These are phyloP conservation scores for Fusarium citri DNA, from an alignment of 2,329 filamentous ascomycete species.

Conservation along the genomic window DNA sequence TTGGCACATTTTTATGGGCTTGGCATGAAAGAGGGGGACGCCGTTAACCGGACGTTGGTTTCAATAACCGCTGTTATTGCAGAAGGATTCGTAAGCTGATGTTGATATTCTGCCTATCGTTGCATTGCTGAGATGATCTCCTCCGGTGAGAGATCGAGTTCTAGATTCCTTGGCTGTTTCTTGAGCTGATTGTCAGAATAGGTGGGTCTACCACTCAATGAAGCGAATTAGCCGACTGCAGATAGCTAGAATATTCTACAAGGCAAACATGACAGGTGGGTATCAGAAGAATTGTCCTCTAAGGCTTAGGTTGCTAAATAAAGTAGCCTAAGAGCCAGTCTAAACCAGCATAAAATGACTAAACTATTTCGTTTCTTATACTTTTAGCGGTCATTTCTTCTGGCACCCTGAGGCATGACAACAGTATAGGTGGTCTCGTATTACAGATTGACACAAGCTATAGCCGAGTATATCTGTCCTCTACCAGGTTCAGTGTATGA, in stretches of 20 bases:
- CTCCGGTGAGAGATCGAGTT: background rate
- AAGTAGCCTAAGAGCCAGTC: too few species aligned
- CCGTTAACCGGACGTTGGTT: constrained; percentile 2
- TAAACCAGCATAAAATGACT: too few species aligned
- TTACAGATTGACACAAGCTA: background rate
- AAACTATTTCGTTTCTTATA: too few species aligned
- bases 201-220: background rate
- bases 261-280: background rate
- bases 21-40: constrained; percentile 2
- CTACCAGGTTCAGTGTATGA: background rate
- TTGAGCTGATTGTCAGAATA: background rate
- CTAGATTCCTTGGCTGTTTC: background rate
- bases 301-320: too few species aligned
- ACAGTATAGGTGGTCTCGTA: background rate
- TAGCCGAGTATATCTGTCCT: background rate
- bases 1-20: constrained; percentile 11
- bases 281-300: too few species aligned
- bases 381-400: too few species aligned
- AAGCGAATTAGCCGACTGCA: background rate
- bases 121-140: background rate
- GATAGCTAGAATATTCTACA: background rate
- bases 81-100: constrained; percentile 1
- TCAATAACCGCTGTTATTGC: background rate
- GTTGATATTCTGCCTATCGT: background rate
- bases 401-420: too few species aligned